Evolutionary conservation across 2,329 filamentous ascomycete species (phyloP).

Genomic region (Aspergillus calidoustus): DNA sequence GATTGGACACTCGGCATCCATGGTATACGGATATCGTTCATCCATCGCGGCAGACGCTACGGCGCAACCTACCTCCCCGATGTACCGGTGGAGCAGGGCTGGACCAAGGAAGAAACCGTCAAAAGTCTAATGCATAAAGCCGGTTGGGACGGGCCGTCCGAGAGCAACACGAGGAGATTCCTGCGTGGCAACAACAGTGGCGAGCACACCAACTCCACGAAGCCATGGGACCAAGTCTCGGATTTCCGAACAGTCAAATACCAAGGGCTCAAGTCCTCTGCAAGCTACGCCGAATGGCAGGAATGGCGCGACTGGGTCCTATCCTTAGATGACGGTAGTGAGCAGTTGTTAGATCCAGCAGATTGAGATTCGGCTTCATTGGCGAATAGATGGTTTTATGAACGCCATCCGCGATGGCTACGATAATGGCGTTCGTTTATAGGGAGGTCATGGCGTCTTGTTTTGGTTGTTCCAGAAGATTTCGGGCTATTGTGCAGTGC

Average conservation of each 20-base stretch:
- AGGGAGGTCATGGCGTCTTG: neutral
- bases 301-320: slow-evolving; percentile 76
- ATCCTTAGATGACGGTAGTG: slow-evolving; percentile 35
- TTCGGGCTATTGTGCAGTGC: neutral
- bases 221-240: slow-evolving; percentile 73
- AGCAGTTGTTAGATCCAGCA: slow-evolving; percentile 26
- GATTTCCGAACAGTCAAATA: slow-evolving; percentile 81
- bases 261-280: slow-evolving; percentile 76
- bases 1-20: slow-evolving; percentile 89
- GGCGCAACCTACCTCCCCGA: slow-evolving; percentile 92
- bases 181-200: slow-evolving; percentile 46
- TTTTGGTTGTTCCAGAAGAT: neutral
- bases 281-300: slow-evolving; percentile 75
- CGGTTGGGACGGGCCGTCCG: slow-evolving; percentile 73
- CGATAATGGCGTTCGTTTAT: slow-evolving; percentile 34
- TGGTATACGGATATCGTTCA: slow-evolving; percentile 84
- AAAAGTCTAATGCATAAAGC: slow-evolving; percentile 92
- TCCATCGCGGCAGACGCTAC: slow-evolving; percentile 71
- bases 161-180: slow-evolving; percentile 42
- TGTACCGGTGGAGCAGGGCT: slow-evolving; percentile 89
- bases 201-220: slow-evolving; percentile 23
- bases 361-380: slow-evolving; percentile 31
- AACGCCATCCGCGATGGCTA: slow-evolving; percentile 62
- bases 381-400: slow-evolving; percentile 56
- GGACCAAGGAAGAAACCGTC: slow-evolving; percentile 90